Conservation (phyloP, 257 asterid species). For the Cordia subcordata region DNA sequence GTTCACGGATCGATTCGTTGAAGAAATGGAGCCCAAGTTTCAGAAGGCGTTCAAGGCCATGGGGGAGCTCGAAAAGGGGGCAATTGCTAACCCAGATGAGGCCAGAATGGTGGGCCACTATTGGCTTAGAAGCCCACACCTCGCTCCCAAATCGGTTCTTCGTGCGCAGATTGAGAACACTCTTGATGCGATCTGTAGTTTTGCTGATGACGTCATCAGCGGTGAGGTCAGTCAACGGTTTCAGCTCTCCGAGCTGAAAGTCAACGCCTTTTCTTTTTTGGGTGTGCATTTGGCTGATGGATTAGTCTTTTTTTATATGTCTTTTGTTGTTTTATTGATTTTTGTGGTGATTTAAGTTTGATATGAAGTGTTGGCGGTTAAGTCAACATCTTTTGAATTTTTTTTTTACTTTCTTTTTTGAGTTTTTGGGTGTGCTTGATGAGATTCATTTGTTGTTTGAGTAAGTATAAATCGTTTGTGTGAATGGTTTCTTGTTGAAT, state of each 20-base stretch:
- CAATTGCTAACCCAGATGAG: slow-evolving; percentile 97
- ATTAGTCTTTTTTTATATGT: too few species aligned
- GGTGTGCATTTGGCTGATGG: neutral
- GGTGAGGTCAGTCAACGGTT: slow-evolving; percentile 75
- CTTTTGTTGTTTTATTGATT: neutral
- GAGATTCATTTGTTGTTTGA: neutral
- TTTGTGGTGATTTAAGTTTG: neutral
- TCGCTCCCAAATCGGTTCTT: slow-evolving; percentile 67
- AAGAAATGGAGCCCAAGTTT: slow-evolving; percentile 82
- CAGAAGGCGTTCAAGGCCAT: slow-evolving; percentile 69
- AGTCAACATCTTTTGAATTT: too few species aligned
- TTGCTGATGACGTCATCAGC: slow-evolving; percentile 79
- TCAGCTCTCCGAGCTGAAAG: neutral
- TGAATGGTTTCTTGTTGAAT: too few species aligned
- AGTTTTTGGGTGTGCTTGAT: neutral
- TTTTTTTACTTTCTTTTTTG: too few species aligned
- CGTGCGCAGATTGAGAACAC: slow-evolving; percentile 65
- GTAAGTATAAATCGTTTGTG: too few species aligned
- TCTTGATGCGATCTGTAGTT: slow-evolving; percentile 52
- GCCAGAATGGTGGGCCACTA: slow-evolving; percentile 99
- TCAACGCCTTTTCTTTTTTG: neutral
- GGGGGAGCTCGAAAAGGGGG: slow-evolving; percentile 88
- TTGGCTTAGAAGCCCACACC: slow-evolving; percentile 79
- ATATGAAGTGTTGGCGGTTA: neutral
- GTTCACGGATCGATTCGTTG: slow-evolving; percentile 61